These are phyloP conservation scores for Metschnikowia similis DNA, from an alignment of 805 yeast genomes.

Conservation along the genomic window DNA sequence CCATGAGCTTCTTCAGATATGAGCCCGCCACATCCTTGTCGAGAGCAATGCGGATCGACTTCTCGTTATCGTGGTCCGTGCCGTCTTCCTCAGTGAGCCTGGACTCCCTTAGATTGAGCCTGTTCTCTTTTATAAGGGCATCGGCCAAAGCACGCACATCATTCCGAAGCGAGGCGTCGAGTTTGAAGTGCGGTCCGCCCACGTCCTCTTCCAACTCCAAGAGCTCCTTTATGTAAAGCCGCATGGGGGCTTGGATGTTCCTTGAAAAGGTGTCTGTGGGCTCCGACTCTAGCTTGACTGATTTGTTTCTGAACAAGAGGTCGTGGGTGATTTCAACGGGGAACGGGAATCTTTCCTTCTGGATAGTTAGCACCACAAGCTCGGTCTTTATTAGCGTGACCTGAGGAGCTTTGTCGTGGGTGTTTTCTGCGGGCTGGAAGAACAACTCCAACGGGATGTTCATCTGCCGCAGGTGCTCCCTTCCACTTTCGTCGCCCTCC, in stretches of 20 bases:
- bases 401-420: conserved; percentile 18
- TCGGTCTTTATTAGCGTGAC: conserved; percentile 28
- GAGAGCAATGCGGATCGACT: conserved; percentile 2
- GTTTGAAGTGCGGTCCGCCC: conserved; percentile 21
- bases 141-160: conserved; percentile 33
- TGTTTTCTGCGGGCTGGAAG: conserved; percentile 3
- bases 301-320: conserved; percentile 29
- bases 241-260: conserved; percentile 30
- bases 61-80: conserved; percentile 8
- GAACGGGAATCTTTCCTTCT: conserved; percentile 29
- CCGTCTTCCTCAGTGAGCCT: conserved; percentile 21
- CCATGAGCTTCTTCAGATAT: conserved; percentile 20
- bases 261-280: conserved; percentile 29
- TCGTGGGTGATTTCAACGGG: conserved; percentile 35
- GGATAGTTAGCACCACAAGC: conserved; percentile 27
- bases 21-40: conserved; percentile 11
- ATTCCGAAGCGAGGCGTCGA: conserved; percentile 25
- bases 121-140: conserved; percentile 25
- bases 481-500: conserved; percentile 2
- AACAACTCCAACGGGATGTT: conserved; percentile 29
- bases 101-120: conserved; percentile 21
- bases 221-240: conserved; percentile 27
- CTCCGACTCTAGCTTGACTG: conserved; percentile 2
- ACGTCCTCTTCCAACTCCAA: conserved; percentile 21
- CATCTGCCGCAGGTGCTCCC: conserved; percentile 16